These are phyloP conservation scores for Neopestalotiopsis clavispora DNA, from an alignment of 2,329 filamentous ascomycete genomes.

Conservation along the genomic window DNA sequence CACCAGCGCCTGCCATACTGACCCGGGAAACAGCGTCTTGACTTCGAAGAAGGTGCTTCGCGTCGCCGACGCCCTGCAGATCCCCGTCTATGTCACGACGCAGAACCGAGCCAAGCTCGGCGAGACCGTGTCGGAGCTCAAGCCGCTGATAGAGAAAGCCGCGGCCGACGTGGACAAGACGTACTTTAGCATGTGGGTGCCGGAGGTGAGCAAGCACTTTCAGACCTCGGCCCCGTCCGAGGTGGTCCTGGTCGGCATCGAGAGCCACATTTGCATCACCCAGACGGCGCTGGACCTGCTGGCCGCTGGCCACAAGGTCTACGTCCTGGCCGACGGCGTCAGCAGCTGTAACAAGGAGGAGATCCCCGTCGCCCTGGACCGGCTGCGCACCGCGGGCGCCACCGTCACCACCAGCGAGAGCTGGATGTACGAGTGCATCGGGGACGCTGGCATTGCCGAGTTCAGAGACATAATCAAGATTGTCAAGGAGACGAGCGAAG, in stretches of 20 bases:
- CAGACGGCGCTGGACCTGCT: constrained; percentile 89
- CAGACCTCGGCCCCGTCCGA: constrained; percentile 47
- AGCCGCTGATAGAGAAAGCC: constrained; percentile 55
- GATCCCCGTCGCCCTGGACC: constrained; percentile 76
- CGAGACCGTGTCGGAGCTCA: constrained; percentile 76
- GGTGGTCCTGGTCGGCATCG: constrained; percentile 86
- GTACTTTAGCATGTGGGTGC: constrained; percentile 84
- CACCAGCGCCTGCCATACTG: constrained; percentile 12
- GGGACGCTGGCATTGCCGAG: constrained; percentile 74
- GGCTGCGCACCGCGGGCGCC: constrained; percentile 77
- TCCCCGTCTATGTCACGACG: constrained; percentile 86
- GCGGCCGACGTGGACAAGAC: constrained; percentile 79
- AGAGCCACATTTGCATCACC: constrained; percentile 91
- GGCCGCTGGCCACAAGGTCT: constrained; percentile 76
- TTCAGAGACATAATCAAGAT: constrained; percentile 77
- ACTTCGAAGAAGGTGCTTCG: constrained; percentile 73
- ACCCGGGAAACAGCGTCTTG: constrained; percentile 53
- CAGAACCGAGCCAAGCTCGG: constrained; percentile 82
- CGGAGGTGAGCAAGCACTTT: constrained; percentile 59
- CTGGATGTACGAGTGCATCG: constrained; percentile 86
- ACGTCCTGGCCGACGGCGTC: constrained; percentile 87
- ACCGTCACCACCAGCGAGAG: constrained; percentile 87
- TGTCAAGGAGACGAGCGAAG: constrained; percentile 76
- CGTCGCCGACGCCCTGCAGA: constrained; percentile 66
- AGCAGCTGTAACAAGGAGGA: constrained; percentile 86